Percentiles rank a stretch among this genome's conserved stretches.
phyloP scores from a whole-genome alignment of 805 yeast genomes.

The Saccharomyces jurei region DNA sequence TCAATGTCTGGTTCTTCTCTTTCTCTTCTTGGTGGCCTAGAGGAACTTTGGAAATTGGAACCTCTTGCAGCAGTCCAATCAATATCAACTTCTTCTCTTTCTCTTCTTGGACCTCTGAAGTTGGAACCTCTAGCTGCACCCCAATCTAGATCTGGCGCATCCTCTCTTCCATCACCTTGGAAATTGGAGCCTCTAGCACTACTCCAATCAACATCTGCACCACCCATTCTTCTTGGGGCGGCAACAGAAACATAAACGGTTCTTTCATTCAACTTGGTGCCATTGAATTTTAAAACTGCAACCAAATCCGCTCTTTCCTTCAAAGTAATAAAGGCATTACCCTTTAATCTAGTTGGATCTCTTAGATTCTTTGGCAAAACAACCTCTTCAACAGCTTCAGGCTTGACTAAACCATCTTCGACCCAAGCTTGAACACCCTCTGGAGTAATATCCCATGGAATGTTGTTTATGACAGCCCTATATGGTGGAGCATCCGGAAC shows the following conservation, averaged over 20 bases:
- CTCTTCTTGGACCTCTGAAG: slow-evolving; percentile 28
- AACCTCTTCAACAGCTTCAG: slow-evolving; percentile 52
- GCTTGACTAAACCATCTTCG: slow-evolving; percentile 42
- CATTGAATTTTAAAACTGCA: slow-evolving; percentile 61
- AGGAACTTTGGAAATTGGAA: slow-evolving; percentile 27
- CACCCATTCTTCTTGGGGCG: slow-evolving; percentile 48
- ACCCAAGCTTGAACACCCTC: slow-evolving; percentile 53
- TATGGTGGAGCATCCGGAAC: slow-evolving; percentile 88
- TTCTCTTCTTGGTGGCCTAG: slow-evolving; percentile 24
- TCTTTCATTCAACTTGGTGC: slow-evolving; percentile 64
- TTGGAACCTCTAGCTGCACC: slow-evolving; percentile 43
- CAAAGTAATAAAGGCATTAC: slow-evolving; percentile 83
- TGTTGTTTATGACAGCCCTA: slow-evolving; percentile 80
- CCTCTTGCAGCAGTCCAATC: slow-evolving; percentile 32
- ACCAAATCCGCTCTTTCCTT: slow-evolving; percentile 70
- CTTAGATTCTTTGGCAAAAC: slow-evolving; percentile 63
- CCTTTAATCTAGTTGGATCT: slow-evolving; percentile 63
- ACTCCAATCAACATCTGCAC: slow-evolving; percentile 43
- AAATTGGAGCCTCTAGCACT: slow-evolving; percentile 32
- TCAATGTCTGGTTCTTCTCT: slow-evolving; percentile 51
- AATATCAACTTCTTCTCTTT: slow-evolving; percentile 31
- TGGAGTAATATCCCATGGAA: slow-evolving; percentile 76
- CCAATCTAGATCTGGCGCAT: slow-evolving; percentile 41
- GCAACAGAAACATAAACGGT: slow-evolving; percentile 71
- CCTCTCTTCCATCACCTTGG: slow-evolving; percentile 26